Evolutionary conservation across 129 eudicot genomes (phyloP), one percentile per base, ranked within the genome.

Genomic region (Artemisia tridentata): DNA sequence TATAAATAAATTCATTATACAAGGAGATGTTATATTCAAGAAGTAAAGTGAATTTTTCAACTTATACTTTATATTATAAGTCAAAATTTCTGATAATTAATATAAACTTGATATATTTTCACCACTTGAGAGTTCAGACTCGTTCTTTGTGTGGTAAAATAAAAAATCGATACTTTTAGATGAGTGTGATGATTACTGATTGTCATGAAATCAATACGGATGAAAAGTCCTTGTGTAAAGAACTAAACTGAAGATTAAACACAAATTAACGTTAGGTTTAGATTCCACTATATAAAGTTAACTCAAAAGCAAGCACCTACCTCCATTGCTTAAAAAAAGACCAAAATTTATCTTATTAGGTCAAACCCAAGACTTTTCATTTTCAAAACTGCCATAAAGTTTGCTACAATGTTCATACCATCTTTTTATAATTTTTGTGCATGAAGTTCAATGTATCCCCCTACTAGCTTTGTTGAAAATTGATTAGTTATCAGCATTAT

Each of bases 321-420:
- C 52, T 16, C 29, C 67, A 34, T 45, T 56, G 15, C 41, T 18
- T 0, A 54, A 69, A 6, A 54, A 46, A 31, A 34, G 19, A 18
- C 27, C 27, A 27, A 50, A 45, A 20, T 63, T 52, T 62, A 71
- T 60, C 65, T 60, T 49, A 47, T 41, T 19, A 50, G 70, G 75
- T 76, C 69, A 68, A 68, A 65, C 72, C 60, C 23, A 48, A 5
- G 71, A 29, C 52, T 52, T 70, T 41, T 64, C 25, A 70, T 11
- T 75, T 53, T 58, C 27, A 57, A 25, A 67, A 34, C n/a, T 69
- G 67, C 49, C 15, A 75, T 41, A 68, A 66, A 75, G 67, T 75
- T 66, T 75, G 73, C 21, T 29, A 56, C 31, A 75, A 47, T 45
- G 60, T 67, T 69, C 81, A 62, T 51, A 41, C 75, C 48, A 77